Base-by-base conservation (phyloP, 2,329 filamentous ascomycete genomes). In the Penicillium olsonii region DNA sequence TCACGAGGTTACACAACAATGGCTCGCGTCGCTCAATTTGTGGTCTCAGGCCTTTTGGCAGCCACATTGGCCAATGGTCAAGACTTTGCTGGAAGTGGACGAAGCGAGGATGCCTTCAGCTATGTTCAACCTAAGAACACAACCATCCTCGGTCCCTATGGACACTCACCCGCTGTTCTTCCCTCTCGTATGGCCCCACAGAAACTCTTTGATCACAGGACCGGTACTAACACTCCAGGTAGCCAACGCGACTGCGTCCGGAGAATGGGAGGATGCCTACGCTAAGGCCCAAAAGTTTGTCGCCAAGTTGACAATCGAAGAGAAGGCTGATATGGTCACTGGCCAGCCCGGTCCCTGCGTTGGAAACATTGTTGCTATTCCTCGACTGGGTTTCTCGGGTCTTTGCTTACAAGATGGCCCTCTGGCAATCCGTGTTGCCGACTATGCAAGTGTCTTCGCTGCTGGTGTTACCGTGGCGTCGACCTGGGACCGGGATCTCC, bases 401-500 rank as follows among this genome's bases (percentile, higher is more conserved):
- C 54, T 68, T 14, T 68, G 66, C 41, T 45, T 68, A 2, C 65
- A 68, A 40, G 60, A 68, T 26, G 63, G 64, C 0, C 66, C 65
- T 1, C 45, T 63, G 40, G 87, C 87, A 18, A 75, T 92, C 17
- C 81, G 86, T 6, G 79, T 81, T 14, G 83, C 84, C 3, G 85
- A 89, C 56, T 83, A 87, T 54, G 81, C 84, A 37, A 89, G 87
- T 1, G 86, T 83, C 0, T 92, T 92, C 57, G 86, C 87, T 1
- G 81, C 86, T 12, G 87, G 87, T 29, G 86, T 91, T 54, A 89
- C 85, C 0, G 80, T 78, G 1, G 87, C 85, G 17, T 84, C 86
- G 2, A 69, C 68, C 7, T 85, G 83, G 83, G 81, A 84, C 50
- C 71, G 68, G 42, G 74, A 78, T 4, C 59, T 85, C 50, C 78